Evolutionary conservation across 2,329 filamentous ascomycete species (phyloP).

Genomic region (Monascus ruber): DNA sequence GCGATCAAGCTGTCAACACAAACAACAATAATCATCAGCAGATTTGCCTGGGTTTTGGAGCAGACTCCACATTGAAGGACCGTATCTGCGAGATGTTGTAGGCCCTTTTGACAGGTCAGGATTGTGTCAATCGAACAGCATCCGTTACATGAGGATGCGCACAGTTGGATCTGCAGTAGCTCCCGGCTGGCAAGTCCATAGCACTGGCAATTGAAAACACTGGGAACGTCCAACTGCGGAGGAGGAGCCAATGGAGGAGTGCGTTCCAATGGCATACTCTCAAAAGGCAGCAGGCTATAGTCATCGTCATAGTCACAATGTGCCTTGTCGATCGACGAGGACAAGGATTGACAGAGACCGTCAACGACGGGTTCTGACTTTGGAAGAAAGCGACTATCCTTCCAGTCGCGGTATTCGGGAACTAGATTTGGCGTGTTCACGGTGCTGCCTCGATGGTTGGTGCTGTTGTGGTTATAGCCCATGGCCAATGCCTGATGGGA

Average conservation of each 20-base stretch:
- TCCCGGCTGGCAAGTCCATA: conserved; percentile 14
- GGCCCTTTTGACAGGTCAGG: conserved; percentile 14
- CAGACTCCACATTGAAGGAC: conserved; percentile 19
- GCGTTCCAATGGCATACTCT: not conserved
- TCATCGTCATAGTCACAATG: not conserved
- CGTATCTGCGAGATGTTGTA: conserved; percentile 17
- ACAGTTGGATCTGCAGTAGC: conserved; percentile 11
- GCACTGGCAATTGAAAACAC: conserved; percentile 9
- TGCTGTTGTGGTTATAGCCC: not conserved
- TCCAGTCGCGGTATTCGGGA: not conserved
- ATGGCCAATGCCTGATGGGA: not conserved
- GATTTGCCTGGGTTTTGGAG: conserved; percentile 11
- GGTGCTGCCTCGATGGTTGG: not conserved
- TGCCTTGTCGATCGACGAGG: not conserved
- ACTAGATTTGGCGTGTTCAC: not conserved
- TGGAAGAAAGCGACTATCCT: not conserved
- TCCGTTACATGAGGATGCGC: conserved; percentile 7
- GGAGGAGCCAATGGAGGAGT: not conserved
- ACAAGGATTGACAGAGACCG: not conserved
- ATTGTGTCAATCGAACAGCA: conserved; percentile 15
- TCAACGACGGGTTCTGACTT: not conserved
- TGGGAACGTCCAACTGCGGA: not conserved
- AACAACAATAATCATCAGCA: conserved; percentile 20
- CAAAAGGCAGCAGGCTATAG: not conserved
- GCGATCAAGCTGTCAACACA: conserved; percentile 19